These are phyloP conservation scores for Linum usitatissimum DNA, from an alignment of 345 rosid species.

Conservation along the genomic window DNA sequence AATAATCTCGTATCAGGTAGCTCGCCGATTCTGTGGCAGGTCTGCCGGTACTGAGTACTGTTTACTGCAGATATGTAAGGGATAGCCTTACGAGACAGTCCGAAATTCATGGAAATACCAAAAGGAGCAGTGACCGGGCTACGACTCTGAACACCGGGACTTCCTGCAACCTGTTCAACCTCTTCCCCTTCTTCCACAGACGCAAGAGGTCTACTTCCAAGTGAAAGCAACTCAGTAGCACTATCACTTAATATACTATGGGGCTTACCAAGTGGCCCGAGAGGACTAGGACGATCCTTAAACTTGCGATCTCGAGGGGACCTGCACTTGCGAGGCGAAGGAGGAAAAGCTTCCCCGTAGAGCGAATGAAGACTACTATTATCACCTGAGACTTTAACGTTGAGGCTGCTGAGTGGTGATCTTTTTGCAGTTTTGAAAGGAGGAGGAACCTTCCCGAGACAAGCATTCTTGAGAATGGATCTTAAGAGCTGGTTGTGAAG, in stretches of 20 bases:
- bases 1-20: slow-evolving; percentile 73
- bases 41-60: slow-evolving; percentile 17
- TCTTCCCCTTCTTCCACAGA: slow-evolving; percentile 96
- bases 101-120: slow-evolving; percentile 47
- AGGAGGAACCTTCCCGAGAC: slow-evolving; percentile 40
- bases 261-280: slow-evolving; percentile 78
- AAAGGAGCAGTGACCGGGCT: slow-evolving; percentile 78
- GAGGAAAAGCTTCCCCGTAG: slow-evolving; percentile 43
- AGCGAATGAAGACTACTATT: slow-evolving; percentile 34
- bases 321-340: slow-evolving; percentile 59
- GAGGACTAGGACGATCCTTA: slow-evolving; percentile 61
- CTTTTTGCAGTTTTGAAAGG: slow-evolving; percentile 15
- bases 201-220: slow-evolving; percentile 74
- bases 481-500: slow-evolving; percentile 66
- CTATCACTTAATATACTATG: slow-evolving; percentile 47
- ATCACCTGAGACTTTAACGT: slow-evolving; percentile 17
- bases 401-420: slow-evolving; percentile 13
- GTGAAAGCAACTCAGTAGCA: slow-evolving; percentile 62
- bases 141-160: slow-evolving; percentile 67
- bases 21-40: slow-evolving; percentile 47
- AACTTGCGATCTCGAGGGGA: slow-evolving; percentile 45
- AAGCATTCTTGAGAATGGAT: slow-evolving; percentile 62
- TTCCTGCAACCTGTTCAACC: slow-evolving; percentile 72
- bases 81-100: slow-evolving; percentile 30
- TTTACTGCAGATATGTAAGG: slow-evolving; percentile 19